A percentile compares a stretch with the other conserved stretches of the same genome.
These are phyloP conservation scores for Rachicladosporium sp. DNA, from an alignment of 2,329 filamentous ascomycete genomes.

Conservation along the genomic window DNA sequence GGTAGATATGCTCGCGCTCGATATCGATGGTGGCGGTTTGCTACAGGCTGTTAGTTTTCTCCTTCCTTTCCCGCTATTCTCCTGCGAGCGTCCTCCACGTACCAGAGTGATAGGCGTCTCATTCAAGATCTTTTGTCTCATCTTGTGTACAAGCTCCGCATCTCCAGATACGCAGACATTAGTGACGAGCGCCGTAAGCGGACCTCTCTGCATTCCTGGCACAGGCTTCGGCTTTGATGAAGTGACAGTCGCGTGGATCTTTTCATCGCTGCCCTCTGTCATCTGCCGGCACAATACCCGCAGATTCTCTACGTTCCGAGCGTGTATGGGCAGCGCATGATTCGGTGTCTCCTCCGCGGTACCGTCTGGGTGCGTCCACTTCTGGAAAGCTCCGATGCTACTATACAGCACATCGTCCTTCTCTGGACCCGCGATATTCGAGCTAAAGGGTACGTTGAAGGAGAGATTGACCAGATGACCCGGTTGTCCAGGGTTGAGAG, in stretches of 20 bases:
- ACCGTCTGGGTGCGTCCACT: conserved; percentile 87
- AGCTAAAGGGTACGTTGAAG: conserved; percentile 95
- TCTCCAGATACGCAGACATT: conserved; percentile 87
- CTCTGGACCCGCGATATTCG: conserved; percentile 81
- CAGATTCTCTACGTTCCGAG: conserved; percentile 70
- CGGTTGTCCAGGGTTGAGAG: conserved; percentile 49
- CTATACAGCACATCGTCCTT: conserved; percentile 91
- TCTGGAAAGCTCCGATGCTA: conserved; percentile 71
- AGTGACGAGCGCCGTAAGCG: conserved; percentile 45
- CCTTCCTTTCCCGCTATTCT: not conserved
- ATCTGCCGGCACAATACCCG: conserved; percentile 71
- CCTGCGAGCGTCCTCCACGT: conserved; percentile 29
- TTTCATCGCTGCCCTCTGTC: conserved; percentile 48
- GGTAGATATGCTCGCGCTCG: conserved; percentile 78
- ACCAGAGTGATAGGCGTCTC: conserved; percentile 88
- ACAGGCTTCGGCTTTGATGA: conserved; percentile 62
- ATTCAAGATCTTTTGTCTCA: conserved; percentile 78
- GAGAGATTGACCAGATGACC: conserved; percentile 79
- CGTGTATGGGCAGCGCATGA: conserved; percentile 84
- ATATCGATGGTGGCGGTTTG: conserved; percentile 60
- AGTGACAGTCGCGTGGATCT: conserved; percentile 72
- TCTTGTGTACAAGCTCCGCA: conserved; percentile 77
- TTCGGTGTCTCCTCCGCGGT: conserved; percentile 73
- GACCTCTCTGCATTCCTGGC: conserved; percentile 38
- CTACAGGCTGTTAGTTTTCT: conserved; percentile 3